Base-by-base conservation (phyloP, 441 rosid genomes). In the Euphorbia celastroides region DNA sequence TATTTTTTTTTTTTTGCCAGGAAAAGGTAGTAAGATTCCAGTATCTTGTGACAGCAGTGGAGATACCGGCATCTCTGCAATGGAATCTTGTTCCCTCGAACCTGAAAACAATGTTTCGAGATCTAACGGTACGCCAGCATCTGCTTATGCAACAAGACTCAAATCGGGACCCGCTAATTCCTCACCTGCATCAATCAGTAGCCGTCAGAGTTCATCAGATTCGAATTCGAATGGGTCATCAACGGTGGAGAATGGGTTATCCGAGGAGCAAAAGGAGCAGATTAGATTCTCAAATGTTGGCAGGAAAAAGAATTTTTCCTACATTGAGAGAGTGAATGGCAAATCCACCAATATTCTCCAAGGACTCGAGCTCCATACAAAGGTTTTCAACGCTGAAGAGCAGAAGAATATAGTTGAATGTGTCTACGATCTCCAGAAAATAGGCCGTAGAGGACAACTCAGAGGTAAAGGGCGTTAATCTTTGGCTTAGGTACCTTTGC, bases 351-450 rank as follows among this genome's bases (percentile, higher is more conserved):
- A 81, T 65, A 70, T 81, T 62, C 66, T 81, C 23, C 64, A 62
- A 70, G 82, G 85, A 23, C 81, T 81, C 38, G 79, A 81, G 72
- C 85, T 81, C 57, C 72, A 81, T 41, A 76, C 74, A 0, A 22
- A 60, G 38, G 78, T 79, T 51, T 81, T 81, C 57, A 74, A 63
- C 70, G 31, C 76, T 0, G 74, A 74, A 28, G 82, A 81, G 74
- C 85, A 79, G 66, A 81, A 79, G 52, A 70, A 65, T 16, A 77
- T 81, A 27, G 75, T 79, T 16, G 74, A 76, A 10, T 74, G 50
- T 56, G 79, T 81, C 2, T 79, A 81, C 46, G 22, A 65, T 1
- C 63, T 81, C 17, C 82, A 77, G 60, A 57, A 11, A 0, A 67
- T 69, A 79, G 85, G 79, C 60, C 74, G 48, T 34, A 76, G 62